Evolutionary conservation across 2,329 filamentous ascomycete genomes (phyloP).

Genomic region (Fusarium praegraminearum): DNA sequence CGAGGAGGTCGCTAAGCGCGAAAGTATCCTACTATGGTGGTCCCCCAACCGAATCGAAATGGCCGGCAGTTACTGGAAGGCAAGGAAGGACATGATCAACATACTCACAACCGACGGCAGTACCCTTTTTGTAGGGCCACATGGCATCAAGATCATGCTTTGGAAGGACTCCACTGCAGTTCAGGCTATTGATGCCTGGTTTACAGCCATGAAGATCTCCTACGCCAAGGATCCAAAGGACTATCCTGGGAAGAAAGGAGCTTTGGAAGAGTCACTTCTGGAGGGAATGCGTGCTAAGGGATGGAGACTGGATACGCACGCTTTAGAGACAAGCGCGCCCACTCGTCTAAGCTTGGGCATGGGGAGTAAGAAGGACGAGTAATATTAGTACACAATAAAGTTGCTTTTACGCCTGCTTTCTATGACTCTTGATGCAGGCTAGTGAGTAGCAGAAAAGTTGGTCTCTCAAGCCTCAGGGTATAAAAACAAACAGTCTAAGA

Average conservation of each 20-base stretch:
- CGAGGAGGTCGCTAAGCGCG: conserved; percentile 71
- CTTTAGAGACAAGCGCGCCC: conserved; percentile 54
- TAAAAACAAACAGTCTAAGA: too few species aligned
- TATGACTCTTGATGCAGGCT: too few species aligned
- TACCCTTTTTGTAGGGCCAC: conserved; percentile 49
- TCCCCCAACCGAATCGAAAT: conserved; percentile 56
- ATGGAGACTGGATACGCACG: conserved; percentile 53
- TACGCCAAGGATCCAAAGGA: conserved; percentile 46
- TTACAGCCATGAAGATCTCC: conserved; percentile 53
- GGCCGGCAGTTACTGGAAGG: conserved; percentile 57
- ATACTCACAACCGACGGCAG: conserved; percentile 25
- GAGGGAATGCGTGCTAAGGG: conserved; percentile 47
- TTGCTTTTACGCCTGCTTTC: too few species aligned
- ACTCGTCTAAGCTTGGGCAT: conserved; percentile 48
- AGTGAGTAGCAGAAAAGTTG: too few species aligned
- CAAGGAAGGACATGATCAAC: conserved; percentile 32
- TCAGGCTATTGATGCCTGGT: conserved; percentile 54
- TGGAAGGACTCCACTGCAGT: conserved; percentile 48
- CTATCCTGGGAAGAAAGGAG: conserved; percentile 18
- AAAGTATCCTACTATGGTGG: conserved; percentile 69
- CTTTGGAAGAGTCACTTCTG: conserved; percentile 43
- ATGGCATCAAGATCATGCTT: conserved; percentile 53
- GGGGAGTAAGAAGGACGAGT: conserved; percentile 47
- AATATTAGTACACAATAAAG: neutral
- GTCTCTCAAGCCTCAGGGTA: too few species aligned